Conservation (phyloP, 495 filamentous ascomycete genomes). For the Penicillium coffeae region DNA sequence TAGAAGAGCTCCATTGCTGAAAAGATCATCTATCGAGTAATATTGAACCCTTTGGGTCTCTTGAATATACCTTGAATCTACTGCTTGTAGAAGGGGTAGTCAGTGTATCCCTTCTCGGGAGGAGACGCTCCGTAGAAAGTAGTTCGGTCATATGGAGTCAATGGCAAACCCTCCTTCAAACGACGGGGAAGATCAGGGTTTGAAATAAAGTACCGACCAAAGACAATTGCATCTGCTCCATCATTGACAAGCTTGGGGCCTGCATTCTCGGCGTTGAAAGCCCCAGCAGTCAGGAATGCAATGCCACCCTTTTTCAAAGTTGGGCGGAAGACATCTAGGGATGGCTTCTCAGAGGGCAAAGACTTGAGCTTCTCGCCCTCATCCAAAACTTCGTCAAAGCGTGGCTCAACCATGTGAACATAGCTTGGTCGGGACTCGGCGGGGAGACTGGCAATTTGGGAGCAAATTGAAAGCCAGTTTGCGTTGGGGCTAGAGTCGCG, state of each 20-base stretch:
- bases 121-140: slow-evolving; percentile 54
- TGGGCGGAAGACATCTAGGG: slow-evolving; percentile 26
- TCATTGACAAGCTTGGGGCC: slow-evolving; percentile 18
- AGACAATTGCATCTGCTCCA: slow-evolving; percentile 41
- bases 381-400: slow-evolving; percentile 45
- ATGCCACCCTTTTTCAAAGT: slow-evolving; percentile 29
- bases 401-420: slow-evolving; percentile 40
- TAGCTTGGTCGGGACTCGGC: slow-evolving; percentile 26
- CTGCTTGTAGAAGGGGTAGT: slow-evolving; percentile 54
- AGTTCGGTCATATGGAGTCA: slow-evolving; percentile 52
- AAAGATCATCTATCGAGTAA: too few relatives aligned
- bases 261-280: slow-evolving; percentile 27
- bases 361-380: slow-evolving; percentile 42
- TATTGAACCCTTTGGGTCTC: too few relatives aligned
- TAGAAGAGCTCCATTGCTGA: too few relatives aligned
- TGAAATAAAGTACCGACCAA: slow-evolving; percentile 61
- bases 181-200: slow-evolving; percentile 65
- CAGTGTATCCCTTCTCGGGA: slow-evolving; percentile 56
- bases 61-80: too few relatives aligned
- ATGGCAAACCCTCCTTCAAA: slow-evolving; percentile 49
- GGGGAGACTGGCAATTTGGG: slow-evolving; percentile 25
- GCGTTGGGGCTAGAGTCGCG: slow-evolving; percentile 28
- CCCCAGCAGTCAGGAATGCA: slow-evolving; percentile 28
- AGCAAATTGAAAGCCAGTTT: slow-evolving; percentile 24
- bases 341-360: slow-evolving; percentile 18